Base-by-base conservation (phyloP, 331 rosid species). In the Ulmus americana region DNA sequence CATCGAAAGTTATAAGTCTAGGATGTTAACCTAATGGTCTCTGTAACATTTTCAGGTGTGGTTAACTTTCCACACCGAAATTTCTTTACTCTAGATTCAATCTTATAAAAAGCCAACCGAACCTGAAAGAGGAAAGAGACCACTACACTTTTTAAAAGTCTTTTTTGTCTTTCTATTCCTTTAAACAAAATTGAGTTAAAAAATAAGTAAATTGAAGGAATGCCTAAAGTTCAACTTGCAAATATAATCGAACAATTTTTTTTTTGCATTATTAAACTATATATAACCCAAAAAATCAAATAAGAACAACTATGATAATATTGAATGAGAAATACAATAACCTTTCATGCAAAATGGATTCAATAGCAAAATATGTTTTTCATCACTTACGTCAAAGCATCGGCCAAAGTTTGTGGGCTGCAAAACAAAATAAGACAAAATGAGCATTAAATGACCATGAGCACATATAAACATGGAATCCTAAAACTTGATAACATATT, bases 321-420 rank as follows among this genome's bases (percentile, higher is more conserved):
- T 53, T 55, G 55, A 49, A 0, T 6, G 22, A 20, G 22, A 45
- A 20, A 43, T 16, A 38, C 14, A 49, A 46, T 5, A 74, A 39
- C 10, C 22, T 22, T 42, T 15, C 1, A 1, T 20, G 38, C 8
- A 16, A 47, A 47, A 70, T 58, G 52, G 8, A 45, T 18, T 55
- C 18, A 43, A 60, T 49, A 52, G 53, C 13, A 12, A 59, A 45
- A 65, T 45, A 55, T 50, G 13, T 59, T 28, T 20, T 64, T 63
- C 46, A 59, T 58, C 43, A 59, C 87, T 70, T 82, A 87, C 98
- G 95, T 83, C 69, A 94, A 39, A 77, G 98, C 95, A 49, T 95
- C 95, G 69, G 85, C 98, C 81, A 94, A 70, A 63, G 98, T 94
- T 77, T 87, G 95, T n/a, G 98, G 98, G 85, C 98, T 94, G 97